A percentile compares a stretch with the other conserved stretches of the same genome.
Evolutionary conservation across 2,329 filamentous ascomycete genomes (phyloP).

Genomic region (Juglanconis sp.): DNA sequence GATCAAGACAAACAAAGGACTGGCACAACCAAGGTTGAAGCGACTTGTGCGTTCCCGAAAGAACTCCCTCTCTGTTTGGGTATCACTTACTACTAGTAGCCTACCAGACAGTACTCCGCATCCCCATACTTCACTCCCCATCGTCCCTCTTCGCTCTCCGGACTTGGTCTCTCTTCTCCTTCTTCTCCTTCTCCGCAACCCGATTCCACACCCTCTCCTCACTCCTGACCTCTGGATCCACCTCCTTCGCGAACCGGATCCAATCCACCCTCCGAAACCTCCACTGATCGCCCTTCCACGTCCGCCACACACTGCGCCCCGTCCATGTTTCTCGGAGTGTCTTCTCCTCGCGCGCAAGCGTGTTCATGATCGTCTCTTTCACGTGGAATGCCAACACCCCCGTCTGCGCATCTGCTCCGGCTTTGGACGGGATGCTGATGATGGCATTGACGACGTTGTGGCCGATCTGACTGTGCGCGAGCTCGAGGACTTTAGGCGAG

Average conservation of each 20-base stretch:
- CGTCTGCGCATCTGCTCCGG: constrained; percentile 31
- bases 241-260: constrained; percentile 55
- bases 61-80: background rate
- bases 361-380: constrained; percentile 53
- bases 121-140: constrained; percentile 2
- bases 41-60: too few species aligned
- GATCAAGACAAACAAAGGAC: too few species aligned
- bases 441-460: constrained; percentile 51
- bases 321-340: constrained; percentile 51
- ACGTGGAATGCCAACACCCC: constrained; percentile 53
- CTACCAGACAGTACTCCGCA: constrained; percentile 3
- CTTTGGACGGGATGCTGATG: constrained; percentile 47
- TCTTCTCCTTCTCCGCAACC: constrained; percentile 12
- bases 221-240: constrained; percentile 30
- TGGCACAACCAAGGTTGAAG: too few species aligned
- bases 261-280: constrained; percentile 51
- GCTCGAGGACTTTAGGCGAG: constrained; percentile 40
- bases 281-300: constrained; percentile 58
- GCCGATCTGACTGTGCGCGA: constrained; percentile 49
- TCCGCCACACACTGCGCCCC: constrained; percentile 54
- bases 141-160: constrained; percentile 1
- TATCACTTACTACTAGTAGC: constrained; percentile 2
- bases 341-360: constrained; percentile 45
- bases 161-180: constrained; percentile 1
- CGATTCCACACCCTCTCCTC: constrained; percentile 16